Evolutionary conservation across 139 green algal species (phyloP).

Genomic region (Chlamydomonas schloesseri): DNA sequence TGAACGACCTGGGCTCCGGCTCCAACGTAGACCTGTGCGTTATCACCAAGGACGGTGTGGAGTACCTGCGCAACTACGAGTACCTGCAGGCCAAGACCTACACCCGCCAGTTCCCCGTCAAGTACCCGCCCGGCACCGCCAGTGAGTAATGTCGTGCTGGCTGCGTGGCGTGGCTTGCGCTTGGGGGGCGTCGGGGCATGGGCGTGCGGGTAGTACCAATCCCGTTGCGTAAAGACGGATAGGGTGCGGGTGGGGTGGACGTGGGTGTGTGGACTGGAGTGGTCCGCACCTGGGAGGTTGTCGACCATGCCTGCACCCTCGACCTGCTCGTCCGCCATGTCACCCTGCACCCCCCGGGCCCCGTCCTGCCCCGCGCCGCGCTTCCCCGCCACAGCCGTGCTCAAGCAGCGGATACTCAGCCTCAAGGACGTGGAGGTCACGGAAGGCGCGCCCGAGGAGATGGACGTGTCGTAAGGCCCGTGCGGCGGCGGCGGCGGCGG

Average conservation of each 20-base stretch:
- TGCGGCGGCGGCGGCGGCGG: too few relatives aligned
- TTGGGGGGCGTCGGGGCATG: not conserved
- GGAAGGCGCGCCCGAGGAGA: constrained; percentile 73
- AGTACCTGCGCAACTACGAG: constrained; percentile 95
- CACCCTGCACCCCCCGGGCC: too few relatives aligned
- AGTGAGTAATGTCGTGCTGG: constrained; percentile 57
- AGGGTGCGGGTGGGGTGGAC: too few relatives aligned
- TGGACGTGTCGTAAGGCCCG: constrained; percentile 67
- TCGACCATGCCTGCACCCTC: too few relatives aligned
- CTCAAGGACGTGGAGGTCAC: constrained; percentile 72
- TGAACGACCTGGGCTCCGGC: constrained; percentile 97
- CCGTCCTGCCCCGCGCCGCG: too few relatives aligned
- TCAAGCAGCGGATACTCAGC: constrained; percentile 67
- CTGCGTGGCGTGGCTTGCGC: not conserved
- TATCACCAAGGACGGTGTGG: constrained; percentile 88
- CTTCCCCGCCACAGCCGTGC: constrained; percentile 34
- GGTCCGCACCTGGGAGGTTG: too few relatives aligned
- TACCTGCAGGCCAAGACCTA: constrained; percentile 92
- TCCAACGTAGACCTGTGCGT: constrained; percentile 98
- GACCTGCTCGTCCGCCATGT: too few relatives aligned
- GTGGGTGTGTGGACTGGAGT: too few relatives aligned
- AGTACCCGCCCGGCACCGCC: constrained; percentile 78
- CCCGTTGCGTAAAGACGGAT: too few relatives aligned
- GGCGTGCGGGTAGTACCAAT: too few relatives aligned
- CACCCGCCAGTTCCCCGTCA: constrained; percentile 78